These are phyloP conservation scores for Croton laevigatus DNA, from an alignment of 441 rosid genomes.

Conservation along the genomic window DNA sequence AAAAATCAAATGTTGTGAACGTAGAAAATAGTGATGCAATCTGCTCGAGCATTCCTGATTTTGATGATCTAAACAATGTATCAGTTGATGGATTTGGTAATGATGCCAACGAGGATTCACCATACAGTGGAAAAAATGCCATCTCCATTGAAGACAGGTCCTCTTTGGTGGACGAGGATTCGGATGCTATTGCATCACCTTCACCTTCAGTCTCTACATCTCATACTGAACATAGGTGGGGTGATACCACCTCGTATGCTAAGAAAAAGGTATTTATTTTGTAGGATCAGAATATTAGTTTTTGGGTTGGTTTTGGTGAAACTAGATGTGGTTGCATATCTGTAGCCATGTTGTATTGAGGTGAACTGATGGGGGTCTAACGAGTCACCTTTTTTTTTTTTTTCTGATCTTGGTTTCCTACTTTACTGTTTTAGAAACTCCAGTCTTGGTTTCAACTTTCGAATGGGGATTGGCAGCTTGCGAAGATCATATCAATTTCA, in stretches of 20 bases:
- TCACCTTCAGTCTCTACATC: constrained; percentile 46
- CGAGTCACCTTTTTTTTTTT: constrained; percentile 1
- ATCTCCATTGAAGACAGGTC: constrained; percentile 48
- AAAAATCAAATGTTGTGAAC: constrained; percentile 29
- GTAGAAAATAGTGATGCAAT: constrained; percentile 23
- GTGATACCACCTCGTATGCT: constrained; percentile 66
- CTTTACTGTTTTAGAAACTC: constrained; percentile 55
- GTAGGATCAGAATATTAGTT: constrained; percentile 1
- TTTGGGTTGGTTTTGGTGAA: constrained; percentile 11
- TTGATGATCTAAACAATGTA: constrained; percentile 35
- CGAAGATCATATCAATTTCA: constrained; percentile 61
- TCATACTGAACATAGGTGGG: constrained; percentile 65
- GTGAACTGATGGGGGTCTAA: background rate
- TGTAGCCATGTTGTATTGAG: constrained; percentile 6
- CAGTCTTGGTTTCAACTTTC: constrained; percentile 90
- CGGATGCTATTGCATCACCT: constrained; percentile 40
- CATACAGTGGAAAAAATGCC: constrained; percentile 45
- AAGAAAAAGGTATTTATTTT: constrained; percentile 63
- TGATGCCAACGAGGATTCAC: constrained; percentile 66
- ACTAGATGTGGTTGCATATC: background rate
- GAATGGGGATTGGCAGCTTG: constrained; percentile 88
- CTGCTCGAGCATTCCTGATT: constrained; percentile 38
- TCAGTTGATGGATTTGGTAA: constrained; percentile 37
- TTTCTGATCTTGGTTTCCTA: constrained; percentile 14
- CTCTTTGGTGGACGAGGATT: constrained; percentile 43